phyloP scores from a whole-genome alignment of 495 filamentous ascomycete species.

The Xylaria scruposa region DNA sequence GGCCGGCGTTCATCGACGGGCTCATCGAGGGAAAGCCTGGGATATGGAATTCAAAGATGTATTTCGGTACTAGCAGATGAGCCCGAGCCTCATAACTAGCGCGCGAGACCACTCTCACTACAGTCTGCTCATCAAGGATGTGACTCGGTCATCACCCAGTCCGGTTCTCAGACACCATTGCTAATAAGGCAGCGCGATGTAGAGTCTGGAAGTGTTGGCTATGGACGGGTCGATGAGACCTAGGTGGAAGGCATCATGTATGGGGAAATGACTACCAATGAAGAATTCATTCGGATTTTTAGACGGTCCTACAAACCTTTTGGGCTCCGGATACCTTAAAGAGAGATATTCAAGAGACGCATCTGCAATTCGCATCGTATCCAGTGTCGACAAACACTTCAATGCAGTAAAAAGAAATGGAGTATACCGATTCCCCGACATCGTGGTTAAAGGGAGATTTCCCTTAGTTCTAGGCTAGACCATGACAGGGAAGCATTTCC shows the following conservation, averaged over 20 bases:
- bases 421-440: neutral
- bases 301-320: neutral
- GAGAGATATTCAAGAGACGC: neutral
- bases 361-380: neutral
- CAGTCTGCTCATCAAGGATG: too few species aligned
- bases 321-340: neutral
- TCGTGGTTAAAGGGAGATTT: neutral
- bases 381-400: neutral
- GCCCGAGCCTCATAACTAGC: neutral
- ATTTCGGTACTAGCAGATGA: slow-evolving; percentile 7
- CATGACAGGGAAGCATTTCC: neutral
- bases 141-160: slow-evolving; percentile 12
- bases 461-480: neutral
- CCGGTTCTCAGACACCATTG: slow-evolving; percentile 16
- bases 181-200: neutral
- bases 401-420: neutral
- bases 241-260: slow-evolving; percentile 18
- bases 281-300: slow-evolving; percentile 18
- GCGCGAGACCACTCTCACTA: neutral
- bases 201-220: neutral
- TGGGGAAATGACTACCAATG: slow-evolving; percentile 13
- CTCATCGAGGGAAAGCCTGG: neutral
- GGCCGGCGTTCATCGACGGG: neutral
- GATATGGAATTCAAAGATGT: neutral
- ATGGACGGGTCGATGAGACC: slow-evolving; percentile 1